phyloP scores from a whole-genome alignment of 2,329 filamentous ascomycete genomes.

The Colletotrichum salicis region DNA sequence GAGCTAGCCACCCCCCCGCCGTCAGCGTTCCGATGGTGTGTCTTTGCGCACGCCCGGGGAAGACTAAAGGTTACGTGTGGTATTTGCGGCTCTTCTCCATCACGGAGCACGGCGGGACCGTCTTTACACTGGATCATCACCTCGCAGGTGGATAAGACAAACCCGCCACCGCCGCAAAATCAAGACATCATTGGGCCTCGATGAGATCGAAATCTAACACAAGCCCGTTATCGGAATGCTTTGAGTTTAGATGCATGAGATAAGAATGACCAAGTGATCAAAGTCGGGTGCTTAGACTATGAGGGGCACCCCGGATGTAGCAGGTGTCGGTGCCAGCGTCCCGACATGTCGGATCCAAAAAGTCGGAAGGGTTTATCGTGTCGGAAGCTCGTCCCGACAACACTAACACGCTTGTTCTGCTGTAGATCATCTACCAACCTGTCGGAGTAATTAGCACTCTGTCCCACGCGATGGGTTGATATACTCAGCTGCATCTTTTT shows the following conservation, averaged over 20 bases:
- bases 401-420: not conserved
- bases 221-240: constrained; percentile 1
- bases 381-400: constrained; percentile 24
- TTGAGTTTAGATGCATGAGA: constrained; percentile 27
- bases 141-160: constrained; percentile 11
- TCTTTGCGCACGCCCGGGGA: not conserved
- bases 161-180: not conserved
- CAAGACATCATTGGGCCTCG: constrained; percentile 3
- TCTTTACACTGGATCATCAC: not conserved
- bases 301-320: constrained; percentile 8
- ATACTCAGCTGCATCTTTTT: too few species aligned
- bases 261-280: constrained; percentile 25
- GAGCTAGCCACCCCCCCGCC: constrained; percentile 4
- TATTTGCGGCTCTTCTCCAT: constrained; percentile 20
- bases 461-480: too few species aligned
- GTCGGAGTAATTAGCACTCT: too few species aligned
- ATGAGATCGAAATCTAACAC: constrained; percentile 3
- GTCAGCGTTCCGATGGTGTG: constrained; percentile 18
- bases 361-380: constrained; percentile 5
- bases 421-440: too few species aligned
- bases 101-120: not conserved
- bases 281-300: not conserved
- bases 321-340: constrained; percentile 5
- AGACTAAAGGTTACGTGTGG: not conserved
- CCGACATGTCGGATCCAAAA: constrained; percentile 30